Evolutionary conservation across 768 basidiomycete species (phyloP).

Genomic region (Russula lepida): DNA sequence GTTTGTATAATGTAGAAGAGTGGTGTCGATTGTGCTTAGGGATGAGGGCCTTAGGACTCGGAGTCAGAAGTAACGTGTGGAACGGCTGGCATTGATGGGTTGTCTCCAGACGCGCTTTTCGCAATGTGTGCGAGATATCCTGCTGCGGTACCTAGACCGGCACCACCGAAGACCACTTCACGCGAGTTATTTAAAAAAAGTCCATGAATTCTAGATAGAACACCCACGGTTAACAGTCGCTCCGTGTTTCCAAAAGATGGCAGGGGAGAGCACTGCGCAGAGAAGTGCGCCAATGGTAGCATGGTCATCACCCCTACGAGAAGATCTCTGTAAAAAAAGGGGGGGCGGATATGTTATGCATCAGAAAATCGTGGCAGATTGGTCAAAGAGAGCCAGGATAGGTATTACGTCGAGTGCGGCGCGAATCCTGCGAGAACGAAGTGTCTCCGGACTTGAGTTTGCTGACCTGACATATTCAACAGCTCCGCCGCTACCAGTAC

Average conservation of each 20-base stretch:
- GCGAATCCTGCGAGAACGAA: conserved; percentile 42
- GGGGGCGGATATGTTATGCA: not conserved
- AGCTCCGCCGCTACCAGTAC: conserved; percentile 43
- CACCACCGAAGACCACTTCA: conserved; percentile 63
- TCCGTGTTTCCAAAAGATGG: conserved; percentile 66
- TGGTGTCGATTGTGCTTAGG: not conserved
- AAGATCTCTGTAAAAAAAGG: conserved; percentile 40
- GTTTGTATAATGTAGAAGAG: not conserved
- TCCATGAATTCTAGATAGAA: not conserved
- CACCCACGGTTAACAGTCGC: conserved; percentile 48
- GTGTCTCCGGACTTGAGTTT: conserved; percentile 41
- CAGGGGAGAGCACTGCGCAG: conserved; percentile 54
- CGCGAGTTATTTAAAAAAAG: not conserved
- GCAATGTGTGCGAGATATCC: conserved; percentile 53
- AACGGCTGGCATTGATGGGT: conserved; percentile 33
- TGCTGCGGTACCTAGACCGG: conserved; percentile 53
- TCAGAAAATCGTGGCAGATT: conserved; percentile 1
- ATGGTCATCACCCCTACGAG: conserved; percentile 62
- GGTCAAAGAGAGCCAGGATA: conserved; percentile 7
- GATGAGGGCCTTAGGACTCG: conserved; percentile 5
- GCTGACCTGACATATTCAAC: conserved; percentile 55
- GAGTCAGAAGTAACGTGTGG: conserved; percentile 25
- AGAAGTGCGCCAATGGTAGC: conserved; percentile 66
- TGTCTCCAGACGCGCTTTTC: conserved; percentile 47
- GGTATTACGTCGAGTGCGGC: conserved; percentile 49